Evolutionary conservation across 2,329 filamentous ascomycete species (phyloP).

Genomic region (Stemphylium beticola): DNA sequence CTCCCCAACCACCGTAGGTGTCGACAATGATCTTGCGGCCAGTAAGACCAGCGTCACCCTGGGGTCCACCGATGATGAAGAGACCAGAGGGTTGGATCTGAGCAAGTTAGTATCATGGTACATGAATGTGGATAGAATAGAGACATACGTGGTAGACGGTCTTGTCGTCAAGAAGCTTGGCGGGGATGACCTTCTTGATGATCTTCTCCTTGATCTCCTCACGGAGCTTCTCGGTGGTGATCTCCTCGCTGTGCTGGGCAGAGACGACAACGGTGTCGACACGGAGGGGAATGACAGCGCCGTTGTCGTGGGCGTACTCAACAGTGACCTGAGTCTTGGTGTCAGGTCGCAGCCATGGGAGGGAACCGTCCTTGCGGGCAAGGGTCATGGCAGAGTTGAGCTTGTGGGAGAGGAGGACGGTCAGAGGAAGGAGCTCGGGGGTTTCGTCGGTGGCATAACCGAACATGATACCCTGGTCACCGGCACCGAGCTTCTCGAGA

Average conservation of each 20-base stretch:
- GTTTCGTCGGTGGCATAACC: conserved; percentile 99
- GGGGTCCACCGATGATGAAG: conserved; percentile 98
- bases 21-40: conserved; percentile 99
- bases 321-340: conserved; percentile 99
- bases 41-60: conserved; percentile 98
- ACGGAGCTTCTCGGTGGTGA: conserved; percentile 89
- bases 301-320: conserved; percentile 96
- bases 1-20: conserved; percentile 99
- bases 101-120: conserved; percentile 19
- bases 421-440: conserved; percentile 93
- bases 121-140: too few species aligned
- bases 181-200: conserved; percentile 91
- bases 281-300: conserved; percentile 87
- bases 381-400: conserved; percentile 94
- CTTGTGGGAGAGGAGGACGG: conserved; percentile 92
- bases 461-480: conserved; percentile 99
- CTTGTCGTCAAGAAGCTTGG: conserved; percentile 87
- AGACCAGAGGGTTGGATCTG: conserved; percentile 94
- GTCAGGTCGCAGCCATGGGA: conserved; percentile 95
- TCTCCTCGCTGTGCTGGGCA: conserved; percentile 88
- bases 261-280: conserved; percentile 98
- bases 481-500: conserved; percentile 95
- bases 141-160: conserved; percentile 89
- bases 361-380: conserved; percentile 82
- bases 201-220: conserved; percentile 98